phyloP scores from a whole-genome alignment of 164 flowering plant genomes.

The Dillenia turbinata region DNA sequence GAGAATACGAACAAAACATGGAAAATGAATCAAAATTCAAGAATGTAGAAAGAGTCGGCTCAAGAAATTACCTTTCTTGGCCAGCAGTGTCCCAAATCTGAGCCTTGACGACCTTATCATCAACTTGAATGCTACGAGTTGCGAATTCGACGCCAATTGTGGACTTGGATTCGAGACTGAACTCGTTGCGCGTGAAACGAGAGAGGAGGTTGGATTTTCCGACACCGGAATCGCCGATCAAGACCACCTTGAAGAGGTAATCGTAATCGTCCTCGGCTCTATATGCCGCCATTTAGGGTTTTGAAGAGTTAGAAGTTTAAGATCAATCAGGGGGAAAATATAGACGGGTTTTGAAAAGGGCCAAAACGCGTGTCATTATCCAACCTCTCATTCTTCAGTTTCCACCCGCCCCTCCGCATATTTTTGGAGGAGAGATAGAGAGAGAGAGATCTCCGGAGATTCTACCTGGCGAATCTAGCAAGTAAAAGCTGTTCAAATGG shows the following conservation, averaged over 20 bases:
- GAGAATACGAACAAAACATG: background rate
- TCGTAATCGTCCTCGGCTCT: slow-evolving; percentile 76
- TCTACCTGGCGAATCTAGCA: no score
- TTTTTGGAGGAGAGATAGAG: no score
- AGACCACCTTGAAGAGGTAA: slow-evolving; percentile 68
- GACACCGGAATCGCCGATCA: slow-evolving; percentile 72
- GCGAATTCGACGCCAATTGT: slow-evolving; percentile 81
- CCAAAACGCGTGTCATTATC: no score
- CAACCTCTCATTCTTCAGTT: no score
- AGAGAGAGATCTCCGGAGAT: no score
- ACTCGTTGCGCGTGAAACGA: slow-evolving; percentile 56
- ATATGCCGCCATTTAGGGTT: slow-evolving; percentile 31
- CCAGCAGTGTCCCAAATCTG: slow-evolving; percentile 86
- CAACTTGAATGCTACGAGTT: slow-evolving; percentile 59
- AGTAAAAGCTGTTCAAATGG: no score
- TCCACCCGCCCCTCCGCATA: no score
- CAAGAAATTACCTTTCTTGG: slow-evolving; percentile 47
- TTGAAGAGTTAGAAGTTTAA: no score
- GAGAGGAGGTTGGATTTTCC: slow-evolving; percentile 62
- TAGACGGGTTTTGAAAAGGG: no score
- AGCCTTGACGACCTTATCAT: slow-evolving; percentile 69
- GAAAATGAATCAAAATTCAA: background rate
- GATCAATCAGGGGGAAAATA: no score
- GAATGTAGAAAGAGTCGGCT: slow-evolving; percentile 1
- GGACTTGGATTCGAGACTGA: slow-evolving; percentile 68